phyloP scores from a whole-genome alignment of 306 rosid species.

The Cucurbita moschata region DNA sequence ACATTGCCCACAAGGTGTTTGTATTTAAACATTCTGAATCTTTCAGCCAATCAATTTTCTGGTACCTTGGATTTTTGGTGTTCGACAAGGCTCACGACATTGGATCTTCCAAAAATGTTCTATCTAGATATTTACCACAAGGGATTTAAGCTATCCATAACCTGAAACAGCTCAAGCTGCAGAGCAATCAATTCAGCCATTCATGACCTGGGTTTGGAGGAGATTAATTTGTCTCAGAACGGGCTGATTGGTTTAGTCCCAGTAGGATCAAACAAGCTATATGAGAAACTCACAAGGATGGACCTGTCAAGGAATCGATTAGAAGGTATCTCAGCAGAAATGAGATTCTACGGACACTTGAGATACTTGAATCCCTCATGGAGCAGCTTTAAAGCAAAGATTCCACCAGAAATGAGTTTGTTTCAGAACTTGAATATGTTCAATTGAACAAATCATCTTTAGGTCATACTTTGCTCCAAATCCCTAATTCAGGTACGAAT shows the following conservation, averaged over 20 bases:
- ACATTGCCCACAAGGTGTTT: constrained; percentile 30
- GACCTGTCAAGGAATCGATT: constrained; percentile 61
- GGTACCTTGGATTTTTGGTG: constrained; percentile 57
- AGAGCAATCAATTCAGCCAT: constrained; percentile 32
- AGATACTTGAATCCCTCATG: constrained; percentile 68
- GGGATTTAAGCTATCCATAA: constrained; percentile 57
- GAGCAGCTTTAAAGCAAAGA: constrained; percentile 55
- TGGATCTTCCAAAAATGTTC: constrained; percentile 62
- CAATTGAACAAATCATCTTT: too few species aligned
- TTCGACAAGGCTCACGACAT: constrained; percentile 35
- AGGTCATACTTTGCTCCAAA: too few species aligned
- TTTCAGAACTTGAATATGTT: too few species aligned
- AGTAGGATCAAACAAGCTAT: constrained; percentile 38
- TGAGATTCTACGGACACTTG: constrained; percentile 41
- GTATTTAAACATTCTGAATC: constrained; percentile 40
- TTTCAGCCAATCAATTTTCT: constrained; percentile 44
- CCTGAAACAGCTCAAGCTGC: constrained; percentile 46
- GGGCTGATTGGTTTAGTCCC: constrained; percentile 49
- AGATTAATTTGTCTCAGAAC: constrained; percentile 53
- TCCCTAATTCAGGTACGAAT: too few species aligned
- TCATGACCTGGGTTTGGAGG: constrained; percentile 43
- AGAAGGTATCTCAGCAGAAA: constrained; percentile 56
- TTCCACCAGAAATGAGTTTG: too few species aligned
- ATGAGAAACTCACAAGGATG: constrained; percentile 34
- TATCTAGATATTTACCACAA: constrained; percentile 37